Base-by-base conservation (phyloP, 129 eudicot genomes). In the Flaveria linearis region DNA sequence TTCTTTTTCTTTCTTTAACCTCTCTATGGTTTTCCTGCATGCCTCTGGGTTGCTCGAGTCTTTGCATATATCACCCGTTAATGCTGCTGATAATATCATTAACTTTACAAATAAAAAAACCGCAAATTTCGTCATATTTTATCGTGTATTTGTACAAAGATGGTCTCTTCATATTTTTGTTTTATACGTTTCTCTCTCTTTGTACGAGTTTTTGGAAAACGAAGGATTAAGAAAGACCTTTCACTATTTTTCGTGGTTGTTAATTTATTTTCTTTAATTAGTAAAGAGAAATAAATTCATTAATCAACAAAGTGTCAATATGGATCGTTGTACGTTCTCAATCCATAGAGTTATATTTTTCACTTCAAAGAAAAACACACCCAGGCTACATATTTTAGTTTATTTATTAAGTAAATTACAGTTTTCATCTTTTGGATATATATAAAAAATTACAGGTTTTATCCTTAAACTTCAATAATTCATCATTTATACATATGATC, bases 1-100 rank as follows among this genome's bases (percentile, higher is more conserved):
- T 72, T 71, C 78, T 64, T 71, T 77, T 64, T 77, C 78, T 77
- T 71, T 71, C 78, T 77, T 71, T 63, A 76, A 42, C 41, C 74
- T 71, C 41, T 26, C 78, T 52, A 71, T 45, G 4, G 69, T 63
- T 77, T 26, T 70, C 85, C 33, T 76, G 76, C 84, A 80, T 57
- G 80, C 84, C 70, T 74, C 75, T 2, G 71, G 80, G 20, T 80
- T 67, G 80, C 80, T 74, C 0, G 84, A 70, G 3, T 47, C 63
- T 10, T 80, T 58, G 63, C 84, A 80, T 45, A 80, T 45, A 41
- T 68, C 69, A 1, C 69, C 43, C 42, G 13, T 55, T 30, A 80
- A 67, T 16, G 53, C 5, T 49, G 84, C 36, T 6, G 70, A 74
- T 10, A 67, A 30, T 16, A 58, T 11, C 33, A 26, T 62, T 45